Evolutionary conservation across 495 filamentous ascomycete species (phyloP), one percentile per base, ranked within the genome.

Genomic region (Bathelium albidoporum): DNA sequence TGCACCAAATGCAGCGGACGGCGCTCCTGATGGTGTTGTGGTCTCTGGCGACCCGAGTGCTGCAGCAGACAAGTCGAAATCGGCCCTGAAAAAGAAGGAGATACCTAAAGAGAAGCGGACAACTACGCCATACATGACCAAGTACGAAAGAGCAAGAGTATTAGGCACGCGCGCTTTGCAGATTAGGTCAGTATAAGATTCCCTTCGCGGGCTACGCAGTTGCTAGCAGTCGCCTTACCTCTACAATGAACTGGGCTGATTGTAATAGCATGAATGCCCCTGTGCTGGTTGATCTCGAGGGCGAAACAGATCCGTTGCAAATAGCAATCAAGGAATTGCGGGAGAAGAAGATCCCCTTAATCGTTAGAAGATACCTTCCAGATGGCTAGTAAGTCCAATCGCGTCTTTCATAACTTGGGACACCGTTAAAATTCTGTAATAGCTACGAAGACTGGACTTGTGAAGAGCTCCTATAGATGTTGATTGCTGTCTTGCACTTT

Each of bases 381-480:
- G 95, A 97, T 78, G 94, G 94, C 81, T 94, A 83, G 94, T 96
- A 85, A 78, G 90, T 82, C 20, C n/a, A 10, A 22, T 24, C 39
- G 7, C 10, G 12, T 43, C 10, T 12, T 22, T 26, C n/a, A n/a
- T n/a, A 26, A 32, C 22, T 26, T 24, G 18, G 16, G 18, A 24
- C 14, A 1, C 28, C 24, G 10, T 65, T 16, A 65, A 36, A 53
- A 28, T 20, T 24, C 20, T 22, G 10, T 28, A 9, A 20, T 63
- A 96, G 93, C 78, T 98, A 98, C 73, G 94, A 98, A 80, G 94
- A 98, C 75, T 98, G 94, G 94, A 94, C 90, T 60, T 96, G 91
- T 77, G 94, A 98, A 78, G 94, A 98, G 72, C 80, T 98, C 34
- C 81, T 95, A 44, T 85, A 65, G 49, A 26, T 20, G 20, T 10